These are phyloP conservation scores for Exophiala dermatitidis DNA, from an alignment of 2,329 filamentous ascomycete genomes.

Conservation along the genomic window DNA sequence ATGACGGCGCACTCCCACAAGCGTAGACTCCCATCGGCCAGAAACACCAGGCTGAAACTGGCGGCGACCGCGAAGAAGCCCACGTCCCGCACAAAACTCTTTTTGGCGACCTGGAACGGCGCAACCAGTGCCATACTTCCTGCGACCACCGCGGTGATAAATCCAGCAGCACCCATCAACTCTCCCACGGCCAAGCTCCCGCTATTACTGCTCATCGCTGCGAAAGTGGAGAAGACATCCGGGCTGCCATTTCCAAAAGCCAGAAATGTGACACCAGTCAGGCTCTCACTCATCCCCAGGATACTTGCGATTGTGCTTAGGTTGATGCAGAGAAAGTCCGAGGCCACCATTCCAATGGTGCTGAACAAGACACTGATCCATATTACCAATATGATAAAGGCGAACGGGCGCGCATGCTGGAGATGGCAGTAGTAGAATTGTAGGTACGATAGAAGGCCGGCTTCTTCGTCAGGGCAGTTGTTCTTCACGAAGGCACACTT, in stretches of 20 bases:
- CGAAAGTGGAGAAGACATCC: slow-evolving; percentile 97
- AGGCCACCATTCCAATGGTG: slow-evolving; percentile 94
- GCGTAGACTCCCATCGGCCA: slow-evolving; percentile 74
- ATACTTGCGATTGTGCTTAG: slow-evolving; percentile 85
- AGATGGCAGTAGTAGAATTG: slow-evolving; percentile 83
- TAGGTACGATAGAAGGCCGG: slow-evolving; percentile 82
- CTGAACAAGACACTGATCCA: slow-evolving; percentile 91
- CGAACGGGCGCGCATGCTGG: slow-evolving; percentile 60
- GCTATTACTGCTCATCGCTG: slow-evolving; percentile 93
- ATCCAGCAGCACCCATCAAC: slow-evolving; percentile 86
- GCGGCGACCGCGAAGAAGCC: slow-evolving; percentile 85
- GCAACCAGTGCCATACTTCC: slow-evolving; percentile 96
- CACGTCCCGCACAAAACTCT: slow-evolving; percentile 86
- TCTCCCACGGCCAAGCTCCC: slow-evolving; percentile 96
- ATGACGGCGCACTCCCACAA: slow-evolving; percentile 86
- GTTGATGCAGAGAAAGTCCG: slow-evolving; percentile 97
- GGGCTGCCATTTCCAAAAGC: slow-evolving; percentile 97
- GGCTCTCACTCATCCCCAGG: slow-evolving; percentile 87
- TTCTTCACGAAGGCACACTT: slow-evolving; percentile 78
- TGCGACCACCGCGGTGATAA: slow-evolving; percentile 93
- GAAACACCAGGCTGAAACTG: slow-evolving; percentile 75
- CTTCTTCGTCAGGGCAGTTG: slow-evolving; percentile 83
- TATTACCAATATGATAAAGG: slow-evolving; percentile 67
- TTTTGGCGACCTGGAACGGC: slow-evolving; percentile 83
- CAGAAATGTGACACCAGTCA: slow-evolving; percentile 92